phyloP scores from a whole-genome alignment of 2,329 filamentous ascomycete species.

The Pyrenophora graminea region DNA sequence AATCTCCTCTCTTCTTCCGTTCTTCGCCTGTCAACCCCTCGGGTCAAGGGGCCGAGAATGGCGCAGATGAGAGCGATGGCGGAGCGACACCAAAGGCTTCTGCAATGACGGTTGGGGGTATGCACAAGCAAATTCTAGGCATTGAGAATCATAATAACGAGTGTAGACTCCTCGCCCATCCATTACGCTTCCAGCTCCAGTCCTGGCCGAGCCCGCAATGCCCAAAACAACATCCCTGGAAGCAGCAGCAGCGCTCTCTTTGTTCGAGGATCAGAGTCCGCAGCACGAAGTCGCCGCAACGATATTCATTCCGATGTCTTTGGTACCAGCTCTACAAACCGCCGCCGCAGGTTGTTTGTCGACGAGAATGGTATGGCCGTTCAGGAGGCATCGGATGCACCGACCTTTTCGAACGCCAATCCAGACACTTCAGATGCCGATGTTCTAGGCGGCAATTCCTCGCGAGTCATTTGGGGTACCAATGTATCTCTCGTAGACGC shows the following conservation, averaged over 20 bases:
- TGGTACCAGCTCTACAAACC: conserved; percentile 50
- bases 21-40: conserved; percentile 60
- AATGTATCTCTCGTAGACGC: conserved; percentile 93
- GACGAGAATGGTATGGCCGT: conserved; percentile 67
- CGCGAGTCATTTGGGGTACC: conserved; percentile 92
- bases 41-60: conserved; percentile 46
- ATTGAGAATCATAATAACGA: conserved; percentile 16
- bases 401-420: conserved; percentile 70
- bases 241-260: conserved; percentile 89
- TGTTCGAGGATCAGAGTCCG: conserved; percentile 65
- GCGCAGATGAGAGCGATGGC: conserved; percentile 57
- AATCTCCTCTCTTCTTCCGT: conserved; percentile 78
- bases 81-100: conserved; percentile 74
- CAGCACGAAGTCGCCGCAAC: conserved; percentile 70
- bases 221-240: conserved; percentile 70
- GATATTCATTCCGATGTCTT: conserved; percentile 82
- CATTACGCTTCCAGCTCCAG: conserved; percentile 90
- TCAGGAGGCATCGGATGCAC: conserved; percentile 58
- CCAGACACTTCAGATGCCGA: conserved; percentile 92
- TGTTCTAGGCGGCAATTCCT: conserved; percentile 77
- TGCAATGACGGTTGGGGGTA: conserved; percentile 65
- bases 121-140: conserved; percentile 19
- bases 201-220: conserved; percentile 65
- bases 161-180: conserved; percentile 85
- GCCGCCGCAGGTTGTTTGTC: conserved; percentile 63